phyloP scores from a whole-genome alignment of 371 early-diverging fungal genomes.

The Mortierella polycephala region DNA sequence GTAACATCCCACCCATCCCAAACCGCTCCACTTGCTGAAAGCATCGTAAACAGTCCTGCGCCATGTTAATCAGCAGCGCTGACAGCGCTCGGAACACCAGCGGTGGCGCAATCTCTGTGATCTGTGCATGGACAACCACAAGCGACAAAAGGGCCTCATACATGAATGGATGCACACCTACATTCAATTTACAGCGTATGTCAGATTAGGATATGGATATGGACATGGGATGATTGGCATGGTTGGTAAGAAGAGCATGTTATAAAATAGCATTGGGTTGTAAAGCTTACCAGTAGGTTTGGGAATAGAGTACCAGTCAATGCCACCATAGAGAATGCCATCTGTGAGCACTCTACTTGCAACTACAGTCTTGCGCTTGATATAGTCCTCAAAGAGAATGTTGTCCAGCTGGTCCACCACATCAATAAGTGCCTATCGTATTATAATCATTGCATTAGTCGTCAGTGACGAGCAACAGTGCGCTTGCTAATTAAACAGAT shows the following conservation, averaged over 20 bases:
- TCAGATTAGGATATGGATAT: neutral
- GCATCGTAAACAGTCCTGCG: slow-evolving; percentile 79
- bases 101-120: slow-evolving; percentile 79
- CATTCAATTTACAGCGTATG: neutral
- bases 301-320: slow-evolving; percentile 85
- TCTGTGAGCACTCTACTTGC: slow-evolving; percentile 77
- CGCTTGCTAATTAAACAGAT: neutral
- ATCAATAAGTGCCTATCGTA: slow-evolving; percentile 64
- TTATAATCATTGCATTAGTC: too few species aligned
- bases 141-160: slow-evolving; percentile 85
- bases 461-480: neutral
- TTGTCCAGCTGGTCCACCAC: slow-evolving; percentile 78
- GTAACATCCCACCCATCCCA: slow-evolving; percentile 91
- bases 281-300: slow-evolving; percentile 71
- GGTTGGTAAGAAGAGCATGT: neutral
- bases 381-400: slow-evolving; percentile 85
- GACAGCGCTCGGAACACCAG: slow-evolving; percentile 82
- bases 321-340: slow-evolving; percentile 85
- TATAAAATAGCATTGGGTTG: neutral
- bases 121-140: slow-evolving; percentile 93
- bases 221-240: too few species aligned
- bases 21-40: slow-evolving; percentile 85
- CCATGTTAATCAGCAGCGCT: slow-evolving; percentile 74
- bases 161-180: slow-evolving; percentile 90
- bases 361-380: slow-evolving; percentile 76